These are phyloP conservation scores for Apiotrichum veenhuisii DNA, from an alignment of 1,284 basidiomycete species.

Conservation along the genomic window DNA sequence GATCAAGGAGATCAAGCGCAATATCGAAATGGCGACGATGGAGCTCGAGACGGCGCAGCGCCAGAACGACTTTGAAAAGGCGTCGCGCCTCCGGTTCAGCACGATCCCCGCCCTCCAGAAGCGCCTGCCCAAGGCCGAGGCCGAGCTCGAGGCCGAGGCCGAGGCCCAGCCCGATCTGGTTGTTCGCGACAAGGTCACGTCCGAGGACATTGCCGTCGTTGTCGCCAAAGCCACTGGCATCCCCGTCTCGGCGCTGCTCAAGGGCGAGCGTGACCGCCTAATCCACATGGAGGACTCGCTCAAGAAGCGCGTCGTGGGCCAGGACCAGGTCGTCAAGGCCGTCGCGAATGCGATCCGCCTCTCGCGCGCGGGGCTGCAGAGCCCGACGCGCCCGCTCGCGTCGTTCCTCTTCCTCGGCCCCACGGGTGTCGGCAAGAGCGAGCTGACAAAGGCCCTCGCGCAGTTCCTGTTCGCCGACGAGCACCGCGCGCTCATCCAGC, in stretches of 20 bases:
- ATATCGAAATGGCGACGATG: slow-evolving; percentile 77
- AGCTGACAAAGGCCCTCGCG: slow-evolving; percentile 80
- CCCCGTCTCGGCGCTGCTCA: slow-evolving; percentile 80
- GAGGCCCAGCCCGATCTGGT: slow-evolving; percentile 56
- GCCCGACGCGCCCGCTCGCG: slow-evolving; percentile 79
- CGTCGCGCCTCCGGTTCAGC: slow-evolving; percentile 74
- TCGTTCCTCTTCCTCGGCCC: slow-evolving; percentile 87
- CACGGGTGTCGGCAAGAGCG: slow-evolving; percentile 72
- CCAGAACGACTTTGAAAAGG: slow-evolving; percentile 74
- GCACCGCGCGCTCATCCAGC: slow-evolving; percentile 74
- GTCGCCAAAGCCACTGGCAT: slow-evolving; percentile 88
- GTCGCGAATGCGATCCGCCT: slow-evolving; percentile 85
- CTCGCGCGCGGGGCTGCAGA: slow-evolving; percentile 82
- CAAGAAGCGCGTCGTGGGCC: slow-evolving; percentile 73
- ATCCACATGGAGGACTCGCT: slow-evolving; percentile 88
- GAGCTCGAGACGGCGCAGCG: slow-evolving; percentile 84
- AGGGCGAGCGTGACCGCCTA: slow-evolving; percentile 83
- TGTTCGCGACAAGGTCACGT: slow-evolving; percentile 81
- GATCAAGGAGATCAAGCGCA: slow-evolving; percentile 70
- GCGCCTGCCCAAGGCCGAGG: slow-evolving; percentile 60
- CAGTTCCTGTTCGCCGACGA: slow-evolving; percentile 84
- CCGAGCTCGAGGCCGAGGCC: slow-evolving; percentile 59
- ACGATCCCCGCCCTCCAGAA: slow-evolving; percentile 76
- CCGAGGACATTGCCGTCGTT: slow-evolving; percentile 81
- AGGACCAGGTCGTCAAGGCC: slow-evolving; percentile 74